phyloP scores from a whole-genome alignment of 1,284 basidiomycete species.

The Chalciporus sp. region DNA sequence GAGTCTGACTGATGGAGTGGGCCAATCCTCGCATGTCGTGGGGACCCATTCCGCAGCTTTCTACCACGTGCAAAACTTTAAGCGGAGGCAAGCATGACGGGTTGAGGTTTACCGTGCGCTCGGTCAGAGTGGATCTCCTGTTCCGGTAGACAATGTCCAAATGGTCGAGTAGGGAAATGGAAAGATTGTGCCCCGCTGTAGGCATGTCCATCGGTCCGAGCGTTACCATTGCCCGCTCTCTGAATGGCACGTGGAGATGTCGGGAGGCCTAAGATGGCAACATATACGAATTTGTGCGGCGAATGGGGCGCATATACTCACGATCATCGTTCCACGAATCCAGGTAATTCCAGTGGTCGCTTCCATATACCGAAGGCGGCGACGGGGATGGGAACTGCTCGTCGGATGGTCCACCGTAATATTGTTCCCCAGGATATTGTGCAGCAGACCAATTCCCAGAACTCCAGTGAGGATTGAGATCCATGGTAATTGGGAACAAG shows the following conservation, averaged over 20 bases:
- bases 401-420: not conserved
- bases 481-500: slow-evolving; percentile 19
- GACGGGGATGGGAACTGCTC: slow-evolving; percentile 10
- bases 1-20: not conserved
- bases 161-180: not conserved
- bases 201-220: not conserved
- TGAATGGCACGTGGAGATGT: slow-evolving; percentile 40
- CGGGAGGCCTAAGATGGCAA: slow-evolving; percentile 35
- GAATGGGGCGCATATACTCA: slow-evolving; percentile 49
- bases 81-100: not conserved
- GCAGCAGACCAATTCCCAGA: not conserved
- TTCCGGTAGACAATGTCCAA: not conserved
- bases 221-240: slow-evolving; percentile 6
- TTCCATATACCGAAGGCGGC: slow-evolving; percentile 4
- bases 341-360: slow-evolving; percentile 3
- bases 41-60: not conserved
- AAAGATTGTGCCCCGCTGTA: slow-evolving; percentile 1
- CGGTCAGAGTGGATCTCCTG: not conserved
- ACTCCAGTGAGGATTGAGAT: slow-evolving; percentile 7
- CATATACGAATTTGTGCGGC: slow-evolving; percentile 1
- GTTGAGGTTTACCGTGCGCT: slow-evolving; percentile 11
- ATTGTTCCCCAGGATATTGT: not conserved
- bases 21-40: not conserved
- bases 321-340: slow-evolving; percentile 40
- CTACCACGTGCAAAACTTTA: slow-evolving; percentile 12